phyloP scores from a whole-genome alignment of 306 rosid genomes.

The Citrullus mucosospermus region DNA sequence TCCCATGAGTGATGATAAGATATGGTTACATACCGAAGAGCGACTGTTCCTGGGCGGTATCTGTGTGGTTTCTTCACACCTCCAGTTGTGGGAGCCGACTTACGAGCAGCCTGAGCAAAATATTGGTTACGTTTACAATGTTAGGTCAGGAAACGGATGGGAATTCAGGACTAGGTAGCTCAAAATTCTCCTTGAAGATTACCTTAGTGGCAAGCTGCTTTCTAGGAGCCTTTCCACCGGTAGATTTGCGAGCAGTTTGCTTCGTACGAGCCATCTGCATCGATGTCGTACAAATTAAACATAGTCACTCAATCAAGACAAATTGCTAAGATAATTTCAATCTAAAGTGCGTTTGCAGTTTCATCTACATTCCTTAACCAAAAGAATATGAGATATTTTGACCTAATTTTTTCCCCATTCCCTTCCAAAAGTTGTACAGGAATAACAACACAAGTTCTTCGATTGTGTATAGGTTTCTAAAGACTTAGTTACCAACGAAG shows the following conservation, averaged over 20 bases:
- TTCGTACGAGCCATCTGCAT: constrained; percentile 34
- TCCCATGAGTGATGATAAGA: not conserved
- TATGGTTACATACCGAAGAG: not conserved
- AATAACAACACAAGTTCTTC: not conserved
- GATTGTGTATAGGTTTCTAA: not conserved
- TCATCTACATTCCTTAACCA: too few species aligned
- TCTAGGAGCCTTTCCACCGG: constrained; percentile 33
- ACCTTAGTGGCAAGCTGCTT: constrained; percentile 33
- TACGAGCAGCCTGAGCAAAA: constrained; percentile 32
- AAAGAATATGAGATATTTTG: too few species aligned
- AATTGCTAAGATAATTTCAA: not conserved
- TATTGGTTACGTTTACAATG: too few species aligned
- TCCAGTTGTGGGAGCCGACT: constrained; percentile 37
- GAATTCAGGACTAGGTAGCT: not conserved
- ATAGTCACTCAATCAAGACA: not conserved
- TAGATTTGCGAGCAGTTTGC: constrained; percentile 33
- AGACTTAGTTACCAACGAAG: not conserved
- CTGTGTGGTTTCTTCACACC: constrained; percentile 48
- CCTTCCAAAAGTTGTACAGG: not conserved
- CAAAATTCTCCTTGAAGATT: not conserved
- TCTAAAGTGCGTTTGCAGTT: not conserved
- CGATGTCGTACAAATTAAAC: not conserved
- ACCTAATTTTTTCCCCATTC: not conserved
- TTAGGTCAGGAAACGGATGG: not conserved
- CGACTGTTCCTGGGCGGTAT: constrained; percentile 31